phyloP scores from a whole-genome alignment of 2,329 filamentous ascomycete species.

The Sarocladiaceae sp. region DNA sequence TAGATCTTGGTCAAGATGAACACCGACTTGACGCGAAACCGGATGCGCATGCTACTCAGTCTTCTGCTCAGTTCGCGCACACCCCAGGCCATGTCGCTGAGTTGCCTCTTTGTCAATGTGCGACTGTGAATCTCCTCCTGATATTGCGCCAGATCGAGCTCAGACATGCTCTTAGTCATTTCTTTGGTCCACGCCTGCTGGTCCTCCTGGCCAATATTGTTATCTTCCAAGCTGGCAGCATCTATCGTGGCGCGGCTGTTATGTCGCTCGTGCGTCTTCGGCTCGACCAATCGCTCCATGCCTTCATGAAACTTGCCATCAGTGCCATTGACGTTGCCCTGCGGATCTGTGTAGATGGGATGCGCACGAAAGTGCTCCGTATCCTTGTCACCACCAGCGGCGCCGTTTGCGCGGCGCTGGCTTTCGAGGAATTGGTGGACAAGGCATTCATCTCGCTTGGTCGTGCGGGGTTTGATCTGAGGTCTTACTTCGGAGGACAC shows the following conservation, averaged over 20 bases:
- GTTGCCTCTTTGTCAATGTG: conserved; percentile 89
- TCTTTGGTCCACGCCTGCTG: conserved; percentile 50
- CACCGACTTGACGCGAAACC: conserved; percentile 75
- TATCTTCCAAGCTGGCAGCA: conserved; percentile 33
- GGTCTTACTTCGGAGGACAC: conserved; percentile 45
- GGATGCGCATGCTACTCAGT: conserved; percentile 76
- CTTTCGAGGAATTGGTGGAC: conserved; percentile 62
- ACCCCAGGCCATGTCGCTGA: conserved; percentile 96
- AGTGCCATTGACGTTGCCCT: conserved; percentile 13
- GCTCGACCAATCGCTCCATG: conserved; percentile 15
- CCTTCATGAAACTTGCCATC: conserved; percentile 2
- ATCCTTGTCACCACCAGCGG: conserved; percentile 21
- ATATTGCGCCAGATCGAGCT: conserved; percentile 30
- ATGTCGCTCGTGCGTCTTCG: conserved; percentile 15
- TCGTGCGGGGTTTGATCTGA: conserved; percentile 19
- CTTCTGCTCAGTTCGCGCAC: conserved; percentile 87
- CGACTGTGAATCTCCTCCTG: conserved; percentile 50
- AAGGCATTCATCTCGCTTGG: conserved; percentile 51
- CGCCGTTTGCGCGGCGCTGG: conserved; percentile 37
- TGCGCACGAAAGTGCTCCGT: conserved; percentile 25
- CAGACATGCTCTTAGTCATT: conserved; percentile 39
- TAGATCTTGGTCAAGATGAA: conserved; percentile 92
- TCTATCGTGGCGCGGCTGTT: conserved; percentile 29
- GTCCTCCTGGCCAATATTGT: conserved; percentile 49
- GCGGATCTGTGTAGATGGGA: conserved; percentile 19